These are phyloP conservation scores for Mortierella sp. DNA, from an alignment of 371 early-diverging fungal genomes.

Conservation along the genomic window DNA sequence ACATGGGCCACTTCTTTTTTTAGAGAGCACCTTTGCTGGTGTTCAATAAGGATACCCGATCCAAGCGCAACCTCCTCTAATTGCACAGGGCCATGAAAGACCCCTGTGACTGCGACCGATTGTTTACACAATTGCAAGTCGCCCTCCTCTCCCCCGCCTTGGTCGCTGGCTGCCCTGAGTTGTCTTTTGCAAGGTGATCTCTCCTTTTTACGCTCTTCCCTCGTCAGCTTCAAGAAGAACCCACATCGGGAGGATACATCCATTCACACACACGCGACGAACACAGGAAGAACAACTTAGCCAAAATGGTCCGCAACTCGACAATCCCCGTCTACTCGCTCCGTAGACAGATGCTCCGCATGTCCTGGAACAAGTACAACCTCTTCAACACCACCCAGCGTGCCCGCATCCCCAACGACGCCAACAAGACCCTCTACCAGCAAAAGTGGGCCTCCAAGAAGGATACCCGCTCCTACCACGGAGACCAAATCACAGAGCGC, in stretches of 20 bases:
- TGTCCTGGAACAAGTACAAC: constrained; percentile 96
- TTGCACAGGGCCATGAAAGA: background rate
- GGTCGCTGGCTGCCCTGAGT: background rate
- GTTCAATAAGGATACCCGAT: constrained; percentile 3
- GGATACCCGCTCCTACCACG: constrained; percentile 95
- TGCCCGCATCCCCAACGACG: constrained; percentile 65
- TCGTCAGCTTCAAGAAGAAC: background rate
- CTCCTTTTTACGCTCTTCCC: background rate
- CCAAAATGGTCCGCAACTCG: constrained; percentile 59
- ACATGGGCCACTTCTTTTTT: constrained; percentile 1
- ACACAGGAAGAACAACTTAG: background rate
- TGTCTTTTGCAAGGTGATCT: background rate
- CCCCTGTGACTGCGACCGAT: background rate
- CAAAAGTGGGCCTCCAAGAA: constrained; percentile 95
- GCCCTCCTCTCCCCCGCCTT: background rate
- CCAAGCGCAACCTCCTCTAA: background rate
- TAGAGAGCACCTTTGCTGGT: background rate
- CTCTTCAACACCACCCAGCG: constrained; percentile 87
- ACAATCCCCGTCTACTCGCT: constrained; percentile 68
- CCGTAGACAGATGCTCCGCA: constrained; percentile 83
- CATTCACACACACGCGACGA: background rate
- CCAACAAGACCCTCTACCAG: constrained; percentile 89
- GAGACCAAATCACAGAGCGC: constrained; percentile 88
- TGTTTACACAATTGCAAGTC: constrained; percentile 13
- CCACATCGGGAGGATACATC: background rate